phyloP scores from a whole-genome alignment of 306 rosid genomes.

The Sicyos baderoa region DNA sequence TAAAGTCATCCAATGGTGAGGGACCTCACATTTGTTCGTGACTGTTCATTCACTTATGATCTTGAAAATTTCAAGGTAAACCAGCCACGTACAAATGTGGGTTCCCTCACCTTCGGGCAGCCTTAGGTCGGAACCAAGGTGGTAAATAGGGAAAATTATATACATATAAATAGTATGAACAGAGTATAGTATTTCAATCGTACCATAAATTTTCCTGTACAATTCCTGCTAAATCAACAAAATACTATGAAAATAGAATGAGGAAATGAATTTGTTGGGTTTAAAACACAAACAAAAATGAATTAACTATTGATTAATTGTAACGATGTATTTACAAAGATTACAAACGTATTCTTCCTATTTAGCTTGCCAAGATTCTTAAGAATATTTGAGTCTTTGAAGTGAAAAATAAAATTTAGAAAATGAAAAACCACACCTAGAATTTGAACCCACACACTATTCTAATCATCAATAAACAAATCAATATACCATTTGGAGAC shows the following conservation, averaged over 20 bases:
- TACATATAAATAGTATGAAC: too few relatives aligned
- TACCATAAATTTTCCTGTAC: background rate
- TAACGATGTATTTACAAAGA: slow-evolving; percentile 62
- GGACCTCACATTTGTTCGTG: too few relatives aligned
- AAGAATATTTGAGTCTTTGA: slow-evolving; percentile 35
- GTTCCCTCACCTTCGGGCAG: too few relatives aligned
- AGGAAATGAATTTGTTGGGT: slow-evolving; percentile 9
- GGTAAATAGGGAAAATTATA: too few relatives aligned
- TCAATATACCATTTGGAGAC: slow-evolving; percentile 57
- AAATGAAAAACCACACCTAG: slow-evolving; percentile 35
- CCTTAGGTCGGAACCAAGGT: too few relatives aligned
- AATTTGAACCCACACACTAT: slow-evolving; percentile 35
- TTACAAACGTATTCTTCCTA: slow-evolving; percentile 35
- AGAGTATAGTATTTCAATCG: background rate
- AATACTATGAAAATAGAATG: background rate
- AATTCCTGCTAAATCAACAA: background rate
- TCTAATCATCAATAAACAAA: slow-evolving; percentile 40
- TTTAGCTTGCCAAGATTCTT: slow-evolving; percentile 27
- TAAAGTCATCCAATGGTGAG: too few relatives aligned
- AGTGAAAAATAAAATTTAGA: slow-evolving; percentile 28
- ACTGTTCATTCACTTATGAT: too few relatives aligned
- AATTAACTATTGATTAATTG: slow-evolving; percentile 49
- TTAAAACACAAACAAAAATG: slow-evolving; percentile 38
- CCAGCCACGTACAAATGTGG: too few relatives aligned
- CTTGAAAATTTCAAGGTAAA: too few relatives aligned